These are phyloP conservation scores for Tremella yokohamensis DNA, from an alignment of 768 basidiomycete genomes.

Conservation along the genomic window DNA sequence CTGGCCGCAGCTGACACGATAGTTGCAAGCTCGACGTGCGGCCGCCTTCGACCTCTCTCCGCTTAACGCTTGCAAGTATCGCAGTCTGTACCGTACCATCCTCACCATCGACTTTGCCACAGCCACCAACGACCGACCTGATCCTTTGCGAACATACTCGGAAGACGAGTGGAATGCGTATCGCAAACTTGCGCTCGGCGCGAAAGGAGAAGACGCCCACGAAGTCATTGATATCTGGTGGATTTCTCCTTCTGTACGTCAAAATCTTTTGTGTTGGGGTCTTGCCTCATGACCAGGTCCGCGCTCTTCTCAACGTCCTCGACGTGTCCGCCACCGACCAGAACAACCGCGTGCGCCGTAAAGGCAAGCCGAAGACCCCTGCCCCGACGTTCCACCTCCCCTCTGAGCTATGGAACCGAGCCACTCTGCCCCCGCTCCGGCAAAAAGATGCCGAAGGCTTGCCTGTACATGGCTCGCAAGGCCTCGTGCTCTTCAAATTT, in stretches of 20 bases:
- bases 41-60: slow-evolving; percentile 43
- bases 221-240: slow-evolving; percentile 43
- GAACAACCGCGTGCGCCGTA: slow-evolving; percentile 18
- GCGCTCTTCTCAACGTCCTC: slow-evolving; percentile 31
- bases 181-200: slow-evolving; percentile 22
- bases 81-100: slow-evolving; percentile 42
- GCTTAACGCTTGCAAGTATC: slow-evolving; percentile 35
- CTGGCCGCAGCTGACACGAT: not conserved
- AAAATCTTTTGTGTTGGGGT: not conserved
- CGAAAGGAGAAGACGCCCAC: slow-evolving; percentile 26
- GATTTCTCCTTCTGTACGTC: slow-evolving; percentile 34
- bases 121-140: slow-evolving; percentile 36
- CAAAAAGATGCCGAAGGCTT: slow-evolving; percentile 35
- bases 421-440: slow-evolving; percentile 30
- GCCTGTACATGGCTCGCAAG: slow-evolving; percentile 26
- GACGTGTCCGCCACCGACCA: slow-evolving; percentile 37
- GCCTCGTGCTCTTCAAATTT: slow-evolving; percentile 42
- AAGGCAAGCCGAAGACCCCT: slow-evolving; percentile 40
- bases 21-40: slow-evolving; percentile 38
- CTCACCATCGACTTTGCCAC: slow-evolving; percentile 44
- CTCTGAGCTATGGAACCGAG: slow-evolving; percentile 28
- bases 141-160: slow-evolving; percentile 33
- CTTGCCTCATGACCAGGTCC: slow-evolving; percentile 21
- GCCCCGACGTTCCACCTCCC: slow-evolving; percentile 42
- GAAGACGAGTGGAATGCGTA: slow-evolving; percentile 45